Evolutionary conservation across 1,139 yeast species (phyloP), one percentile per base, ranked within the genome.

Genomic region (Candida pseudoviswanathii): DNA sequence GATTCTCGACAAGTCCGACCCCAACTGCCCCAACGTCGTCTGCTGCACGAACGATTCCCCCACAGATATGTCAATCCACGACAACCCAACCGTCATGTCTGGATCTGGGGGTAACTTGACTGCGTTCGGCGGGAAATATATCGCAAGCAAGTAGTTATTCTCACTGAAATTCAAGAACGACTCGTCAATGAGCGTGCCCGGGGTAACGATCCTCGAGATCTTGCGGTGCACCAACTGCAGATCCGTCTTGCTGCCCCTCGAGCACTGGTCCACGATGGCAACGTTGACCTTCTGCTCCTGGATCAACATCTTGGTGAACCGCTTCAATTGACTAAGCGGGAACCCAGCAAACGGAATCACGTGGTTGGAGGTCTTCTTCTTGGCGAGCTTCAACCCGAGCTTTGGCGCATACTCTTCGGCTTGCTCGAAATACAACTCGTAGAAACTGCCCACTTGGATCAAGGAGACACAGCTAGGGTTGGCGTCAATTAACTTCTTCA

Each of bases 101-200:
- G 75, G 71, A 54, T 80, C 82, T 0, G 80, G 72, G 0, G 78
- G 69, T 11, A 71, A 68, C 33, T 65, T 63, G 41, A 75, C 66
- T 44, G 76, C 66, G 50, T 70, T 73, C 10, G 76, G 73, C 0
- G 90, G 88, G 43, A 87, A 73, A 4, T 81, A 77, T 9, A 92
- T 72, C 3, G 91, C 80, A 38, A 87, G 72, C 34, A 92, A 70
- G 61, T 77, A 91, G 60, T 91, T 90, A 57, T 88, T 87, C 46
- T 80, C 78, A 54, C 81, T 82, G 52, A 82, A 82, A 60, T 91
- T 87, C 58, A 94, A 72, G 55, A 92, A 86, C 0, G 89, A 82
- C 58, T 94, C 98, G 59, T 90, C 97, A 9, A 92, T 80, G 46
- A 94, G 78, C 0, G 98, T 94, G 1, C 99, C 99, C 0, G 98